Percentiles rank a stretch among this genome's conserved stretches.
Conservation (phyloP, 202 grass and related monocot species). For the Digitaria exilis region DNA sequence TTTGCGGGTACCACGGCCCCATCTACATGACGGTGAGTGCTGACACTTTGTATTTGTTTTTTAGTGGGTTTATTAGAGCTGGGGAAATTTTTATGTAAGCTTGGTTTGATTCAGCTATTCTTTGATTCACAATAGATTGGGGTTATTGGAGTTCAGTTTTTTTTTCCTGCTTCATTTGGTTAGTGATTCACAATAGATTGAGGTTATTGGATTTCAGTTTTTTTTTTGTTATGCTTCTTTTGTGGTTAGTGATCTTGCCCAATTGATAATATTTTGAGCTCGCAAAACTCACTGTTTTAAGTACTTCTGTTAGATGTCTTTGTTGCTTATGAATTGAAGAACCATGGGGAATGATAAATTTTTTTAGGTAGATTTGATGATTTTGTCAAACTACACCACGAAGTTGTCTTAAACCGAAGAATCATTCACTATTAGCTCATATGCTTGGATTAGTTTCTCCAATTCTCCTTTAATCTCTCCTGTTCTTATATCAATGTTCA, state of each 20-base stretch:
- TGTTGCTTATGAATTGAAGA: neutral
- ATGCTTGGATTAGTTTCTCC: neutral
- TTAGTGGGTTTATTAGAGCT: neutral
- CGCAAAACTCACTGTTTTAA: too few species aligned
- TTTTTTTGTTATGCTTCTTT: neutral
- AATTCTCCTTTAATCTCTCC: too few species aligned
- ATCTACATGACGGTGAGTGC: slow-evolving; percentile 86
- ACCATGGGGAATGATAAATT: neutral
- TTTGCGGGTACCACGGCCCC: slow-evolving; percentile 82
- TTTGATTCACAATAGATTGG: neutral
- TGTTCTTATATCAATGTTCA: neutral
- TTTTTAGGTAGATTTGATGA: neutral
- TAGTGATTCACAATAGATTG: neutral
- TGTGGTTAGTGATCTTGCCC: neutral
- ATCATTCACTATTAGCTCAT: neutral
- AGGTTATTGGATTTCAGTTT: neutral
- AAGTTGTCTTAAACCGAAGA: neutral
- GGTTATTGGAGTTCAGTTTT: neutral
- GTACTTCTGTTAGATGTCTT: too few species aligned
- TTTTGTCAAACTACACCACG: neutral
- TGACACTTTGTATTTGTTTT: neutral
- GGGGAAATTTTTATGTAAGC: neutral
- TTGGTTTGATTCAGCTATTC: neutral
- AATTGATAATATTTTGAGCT: neutral
- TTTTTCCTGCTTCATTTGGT: too few species aligned